These are phyloP conservation scores for Chaetomium globosum DNA, from an alignment of 2,329 filamentous ascomycete species.

Conservation along the genomic window DNA sequence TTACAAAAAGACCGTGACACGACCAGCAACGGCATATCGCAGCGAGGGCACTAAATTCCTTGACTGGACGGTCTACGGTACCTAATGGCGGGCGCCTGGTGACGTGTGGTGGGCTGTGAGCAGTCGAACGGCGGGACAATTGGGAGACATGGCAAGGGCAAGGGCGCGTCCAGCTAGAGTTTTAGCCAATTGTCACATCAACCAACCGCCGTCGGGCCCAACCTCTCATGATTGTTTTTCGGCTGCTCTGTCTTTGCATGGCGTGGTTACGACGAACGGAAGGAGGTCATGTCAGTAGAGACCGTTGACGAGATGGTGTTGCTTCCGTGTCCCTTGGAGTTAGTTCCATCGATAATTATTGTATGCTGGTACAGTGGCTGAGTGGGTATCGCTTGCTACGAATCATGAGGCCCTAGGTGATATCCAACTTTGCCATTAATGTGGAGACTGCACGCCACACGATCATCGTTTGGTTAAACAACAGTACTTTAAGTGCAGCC, in stretches of 20 bases:
- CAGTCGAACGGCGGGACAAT: constrained; percentile 14
- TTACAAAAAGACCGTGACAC: constrained; percentile 38
- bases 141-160: constrained; percentile 24
- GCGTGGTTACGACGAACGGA: neutral
- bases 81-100: constrained; percentile 17
- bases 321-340: too few relatives aligned
- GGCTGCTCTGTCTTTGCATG: constrained; percentile 40
- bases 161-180: constrained; percentile 27
- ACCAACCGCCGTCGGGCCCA: constrained; percentile 37
- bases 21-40: constrained; percentile 29
- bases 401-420: too few relatives aligned
- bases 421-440: neutral
- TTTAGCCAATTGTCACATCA: constrained; percentile 27
- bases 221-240: constrained; percentile 32
- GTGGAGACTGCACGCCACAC: neutral
- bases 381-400: too few relatives aligned
- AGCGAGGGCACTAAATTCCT: constrained; percentile 23
- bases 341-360: too few relatives aligned
- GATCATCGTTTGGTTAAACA: constrained; percentile 15
- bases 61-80: constrained; percentile 23
- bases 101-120: constrained; percentile 18
- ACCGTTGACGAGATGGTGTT: too few relatives aligned
- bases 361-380: too few relatives aligned
- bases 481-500: neutral
- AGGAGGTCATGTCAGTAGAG: too few relatives aligned